Percentiles rank a stretch among this genome's conserved stretches.
Evolutionary conservation across 2,329 filamentous ascomycete species (phyloP).

Genomic region (Fusarium vanettenii): DNA sequence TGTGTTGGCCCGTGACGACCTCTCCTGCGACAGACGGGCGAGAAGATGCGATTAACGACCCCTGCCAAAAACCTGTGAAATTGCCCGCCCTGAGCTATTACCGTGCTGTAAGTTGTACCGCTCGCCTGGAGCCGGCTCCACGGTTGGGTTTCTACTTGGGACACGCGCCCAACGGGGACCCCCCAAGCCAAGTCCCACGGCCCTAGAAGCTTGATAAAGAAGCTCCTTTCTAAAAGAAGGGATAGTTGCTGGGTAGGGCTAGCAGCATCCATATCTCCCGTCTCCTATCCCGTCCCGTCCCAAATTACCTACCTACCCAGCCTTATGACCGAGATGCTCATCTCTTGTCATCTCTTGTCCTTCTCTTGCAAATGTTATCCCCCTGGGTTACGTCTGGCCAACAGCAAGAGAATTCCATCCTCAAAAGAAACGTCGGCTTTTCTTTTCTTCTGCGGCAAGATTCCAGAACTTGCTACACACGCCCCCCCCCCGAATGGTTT

Average conservation of each 20-base stretch:
- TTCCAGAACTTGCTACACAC: conserved; percentile 25
- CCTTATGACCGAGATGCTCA: background rate
- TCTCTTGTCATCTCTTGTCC: background rate
- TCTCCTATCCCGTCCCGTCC: background rate
- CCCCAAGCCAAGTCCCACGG: background rate
- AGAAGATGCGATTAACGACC: background rate
- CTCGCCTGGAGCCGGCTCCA: conserved; percentile 26
- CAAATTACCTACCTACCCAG: background rate
- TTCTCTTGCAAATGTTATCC: background rate
- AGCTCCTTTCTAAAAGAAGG: background rate
- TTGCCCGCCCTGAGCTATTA: conserved; percentile 17
- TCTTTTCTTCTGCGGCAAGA: background rate
- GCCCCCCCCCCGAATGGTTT: conserved; percentile 11
- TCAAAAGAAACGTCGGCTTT: background rate
- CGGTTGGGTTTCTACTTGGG: conserved; percentile 20
- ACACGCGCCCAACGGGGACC: conserved; percentile 20
- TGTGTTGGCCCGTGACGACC: conserved; percentile 7
- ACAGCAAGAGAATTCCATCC: conserved; percentile 27
- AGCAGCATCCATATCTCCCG: background rate
- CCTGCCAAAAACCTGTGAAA: background rate
- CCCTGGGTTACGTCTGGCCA: conserved; percentile 18
- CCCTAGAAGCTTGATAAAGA: conserved; percentile 2
- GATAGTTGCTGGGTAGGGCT: background rate
- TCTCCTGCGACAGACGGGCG: background rate
- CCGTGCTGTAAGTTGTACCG: background rate